phyloP scores from a whole-genome alignment of 305 asterid genomes.

The Fraxinus greggii region DNA sequence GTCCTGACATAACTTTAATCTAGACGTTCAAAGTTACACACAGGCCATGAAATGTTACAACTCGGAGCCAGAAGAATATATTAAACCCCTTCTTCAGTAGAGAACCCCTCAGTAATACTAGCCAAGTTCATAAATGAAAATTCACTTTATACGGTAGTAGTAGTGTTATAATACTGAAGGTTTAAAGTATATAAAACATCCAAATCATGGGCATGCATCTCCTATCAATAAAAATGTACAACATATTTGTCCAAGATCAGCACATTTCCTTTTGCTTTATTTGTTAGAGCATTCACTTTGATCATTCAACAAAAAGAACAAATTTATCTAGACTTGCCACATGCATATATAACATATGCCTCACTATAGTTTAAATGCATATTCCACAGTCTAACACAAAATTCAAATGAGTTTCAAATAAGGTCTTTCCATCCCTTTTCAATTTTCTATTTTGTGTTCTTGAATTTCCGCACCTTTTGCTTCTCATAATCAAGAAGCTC shows the following conservation, averaged over 20 bases:
- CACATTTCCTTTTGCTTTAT: not conserved
- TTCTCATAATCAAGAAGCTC: slow-evolving; percentile 94
- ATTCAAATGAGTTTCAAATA: not conserved
- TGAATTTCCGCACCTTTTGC: slow-evolving; percentile 58
- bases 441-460: not conserved
- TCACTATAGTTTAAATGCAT: not conserved
- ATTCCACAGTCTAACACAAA: not conserved
- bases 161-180: not conserved
- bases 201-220: not conserved
- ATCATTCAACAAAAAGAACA: not conserved
- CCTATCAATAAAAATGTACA: not conserved
- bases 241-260: not conserved
- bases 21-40: not conserved
- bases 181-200: not conserved
- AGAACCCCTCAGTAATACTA: not conserved
- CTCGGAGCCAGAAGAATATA: slow-evolving; percentile 11
- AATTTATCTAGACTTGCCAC: not conserved
- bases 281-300: not conserved
- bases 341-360: not conserved
- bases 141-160: not conserved
- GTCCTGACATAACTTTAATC: not conserved
- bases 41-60: slow-evolving; percentile 11
- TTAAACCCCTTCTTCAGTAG: not conserved
- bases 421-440: not conserved
- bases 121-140: not conserved